These are phyloP conservation scores for Rhizophagus prolifer DNA, from an alignment of 192 early-diverging fungal genomes.

Conservation along the genomic window DNA sequence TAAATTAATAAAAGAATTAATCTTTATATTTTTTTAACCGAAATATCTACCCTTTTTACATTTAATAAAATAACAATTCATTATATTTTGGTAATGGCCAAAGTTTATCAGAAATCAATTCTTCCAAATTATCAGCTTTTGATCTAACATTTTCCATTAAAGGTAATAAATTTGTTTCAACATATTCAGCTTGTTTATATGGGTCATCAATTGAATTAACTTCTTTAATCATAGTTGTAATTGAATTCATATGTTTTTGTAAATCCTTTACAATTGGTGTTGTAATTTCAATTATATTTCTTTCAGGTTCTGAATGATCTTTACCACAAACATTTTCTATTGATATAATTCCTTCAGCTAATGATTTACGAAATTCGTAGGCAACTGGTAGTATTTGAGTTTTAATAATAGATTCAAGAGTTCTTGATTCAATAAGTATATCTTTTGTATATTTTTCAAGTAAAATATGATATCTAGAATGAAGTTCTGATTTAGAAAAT, in stretches of 20 bases:
- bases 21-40: no score
- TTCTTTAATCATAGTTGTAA: conserved; percentile 58
- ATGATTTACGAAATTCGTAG: conserved; percentile 83
- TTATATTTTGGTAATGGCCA: conserved; percentile 98
- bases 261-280: conserved; percentile 60
- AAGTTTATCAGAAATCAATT: conserved; percentile 82
- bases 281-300: conserved; percentile 64
- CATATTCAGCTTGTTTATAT: conserved; percentile 63
- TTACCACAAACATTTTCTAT: conserved; percentile 45
- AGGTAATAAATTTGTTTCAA: conserved; percentile 60
- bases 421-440: conserved; percentile 88
- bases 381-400: conserved; percentile 88
- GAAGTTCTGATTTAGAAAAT: conserved; percentile 83
- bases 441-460: conserved; percentile 99
- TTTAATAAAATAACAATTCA: conserved; percentile 70
- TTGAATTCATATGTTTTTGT: conserved; percentile 52
- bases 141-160: conserved; percentile 71
- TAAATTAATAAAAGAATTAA: no score
- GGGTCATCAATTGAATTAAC: conserved; percentile 59
- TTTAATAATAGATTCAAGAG: conserved; percentile 76
- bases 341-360: conserved; percentile 74
- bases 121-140: conserved; percentile 76
- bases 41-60: no score
- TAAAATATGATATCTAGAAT: conserved; percentile 93
- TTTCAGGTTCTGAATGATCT: conserved; percentile 65